Evolutionary conservation across 2,329 filamentous ascomycete genomes (phyloP).

Genomic region (Xylariales sp.): DNA sequence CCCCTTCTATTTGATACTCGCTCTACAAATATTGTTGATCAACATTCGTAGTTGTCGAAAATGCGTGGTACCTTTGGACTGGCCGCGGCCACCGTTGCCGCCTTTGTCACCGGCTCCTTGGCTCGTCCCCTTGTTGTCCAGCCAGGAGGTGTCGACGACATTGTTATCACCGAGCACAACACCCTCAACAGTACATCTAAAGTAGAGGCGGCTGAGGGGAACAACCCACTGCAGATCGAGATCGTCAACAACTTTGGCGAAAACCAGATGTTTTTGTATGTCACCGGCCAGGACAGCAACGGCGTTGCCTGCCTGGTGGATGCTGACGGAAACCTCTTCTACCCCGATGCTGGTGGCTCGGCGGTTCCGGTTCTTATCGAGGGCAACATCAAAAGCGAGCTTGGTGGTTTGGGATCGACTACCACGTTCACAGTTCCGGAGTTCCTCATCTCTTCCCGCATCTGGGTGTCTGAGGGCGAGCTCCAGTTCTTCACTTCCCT

Average conservation of each 20-base stretch:
- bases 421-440: constrained; percentile 55
- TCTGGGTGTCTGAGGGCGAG: constrained; percentile 56
- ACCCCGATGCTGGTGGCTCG: constrained; percentile 52
- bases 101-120: constrained; percentile 42
- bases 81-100: constrained; percentile 43
- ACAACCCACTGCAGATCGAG: constrained; percentile 43
- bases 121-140: constrained; percentile 47
- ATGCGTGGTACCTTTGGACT: constrained; percentile 47
- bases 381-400: constrained; percentile 52
- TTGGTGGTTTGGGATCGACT: constrained; percentile 53
- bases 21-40: constrained; percentile 29
- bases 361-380: constrained; percentile 49
- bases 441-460: constrained; percentile 55
- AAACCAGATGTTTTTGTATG: constrained; percentile 54
- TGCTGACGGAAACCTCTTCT: constrained; percentile 54
- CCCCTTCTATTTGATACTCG: constrained; percentile 35
- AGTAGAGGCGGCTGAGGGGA: constrained; percentile 7
- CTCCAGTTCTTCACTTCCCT: constrained; percentile 55
- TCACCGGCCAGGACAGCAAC: constrained; percentile 54
- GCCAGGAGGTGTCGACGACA: constrained; percentile 49
- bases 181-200: constrained; percentile 53
- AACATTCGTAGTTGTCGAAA: constrained; percentile 30
- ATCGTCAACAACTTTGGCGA: constrained; percentile 56
- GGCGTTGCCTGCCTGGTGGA: constrained; percentile 55
- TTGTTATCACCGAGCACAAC: constrained; percentile 54